Percentiles rank a stretch among this genome's conserved stretches.
These are phyloP conservation scores for Amaranthus tricolor DNA, from an alignment of 179 eudicot species.

Conservation along the genomic window DNA sequence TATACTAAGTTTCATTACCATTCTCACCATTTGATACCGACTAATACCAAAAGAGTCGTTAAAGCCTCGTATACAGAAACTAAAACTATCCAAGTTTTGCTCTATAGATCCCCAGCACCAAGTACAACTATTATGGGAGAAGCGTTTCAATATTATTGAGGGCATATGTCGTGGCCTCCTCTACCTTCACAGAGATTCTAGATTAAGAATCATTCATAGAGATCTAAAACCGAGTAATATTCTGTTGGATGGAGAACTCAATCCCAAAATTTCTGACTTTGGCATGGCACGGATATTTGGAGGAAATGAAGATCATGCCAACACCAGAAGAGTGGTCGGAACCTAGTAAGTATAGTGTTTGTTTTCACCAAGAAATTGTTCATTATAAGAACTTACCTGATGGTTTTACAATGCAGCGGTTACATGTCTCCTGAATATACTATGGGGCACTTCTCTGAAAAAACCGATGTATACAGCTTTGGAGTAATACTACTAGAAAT, in stretches of 20 bases:
- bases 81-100: conserved; percentile 1
- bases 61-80: too few species aligned
- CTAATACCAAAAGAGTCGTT: too few species aligned
- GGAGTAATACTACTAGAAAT: conserved; percentile 42
- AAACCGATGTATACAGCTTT: conserved; percentile 43
- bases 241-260: conserved; percentile 41
- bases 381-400: conserved; percentile 13
- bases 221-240: conserved; percentile 56
- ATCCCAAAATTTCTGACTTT: conserved; percentile 56
- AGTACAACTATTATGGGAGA: conserved; percentile 37
- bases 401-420: conserved; percentile 30
- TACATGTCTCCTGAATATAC: conserved; percentile 49
- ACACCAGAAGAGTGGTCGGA: conserved; percentile 50
- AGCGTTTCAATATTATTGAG: conserved; percentile 40
- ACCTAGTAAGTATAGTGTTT: conserved; percentile 42
- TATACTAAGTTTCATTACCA: background rate
- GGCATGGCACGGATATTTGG: conserved; percentile 54
- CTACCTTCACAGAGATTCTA: conserved; percentile 54
- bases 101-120: conserved; percentile 28
- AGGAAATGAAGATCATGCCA: conserved; percentile 41
- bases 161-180: conserved; percentile 53
- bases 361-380: background rate
- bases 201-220: conserved; percentile 49
- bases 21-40: too few species aligned
- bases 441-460: conserved; percentile 41